Percentiles rank a stretch among this genome's conserved stretches.
Evolutionary conservation across 129 eudicot genomes (phyloP).

Genomic region (Mikania micrantha): DNA sequence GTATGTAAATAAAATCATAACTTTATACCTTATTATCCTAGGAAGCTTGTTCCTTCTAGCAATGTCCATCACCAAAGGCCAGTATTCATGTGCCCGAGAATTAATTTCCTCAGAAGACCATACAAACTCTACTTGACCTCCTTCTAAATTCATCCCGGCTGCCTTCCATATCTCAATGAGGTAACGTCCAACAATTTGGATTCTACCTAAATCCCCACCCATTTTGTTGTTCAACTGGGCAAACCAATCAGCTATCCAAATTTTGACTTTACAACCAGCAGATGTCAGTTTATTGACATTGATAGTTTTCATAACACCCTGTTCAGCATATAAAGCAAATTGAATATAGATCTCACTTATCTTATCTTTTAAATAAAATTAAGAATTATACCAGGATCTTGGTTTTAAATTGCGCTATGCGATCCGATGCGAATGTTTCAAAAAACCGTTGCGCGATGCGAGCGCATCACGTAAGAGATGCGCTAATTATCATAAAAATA

Average conservation of each 20-base stretch:
- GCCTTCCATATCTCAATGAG: slow-evolving; percentile 86
- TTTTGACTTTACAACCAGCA: slow-evolving; percentile 83
- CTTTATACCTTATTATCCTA: slow-evolving; percentile 48
- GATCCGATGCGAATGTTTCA: too few species aligned
- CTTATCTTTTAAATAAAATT: background rate
- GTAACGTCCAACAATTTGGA: slow-evolving; percentile 65
- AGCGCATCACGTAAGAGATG: too few species aligned
- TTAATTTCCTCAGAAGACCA: slow-evolving; percentile 79
- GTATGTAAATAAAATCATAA: background rate
- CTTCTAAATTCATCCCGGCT: slow-evolving; percentile 62
- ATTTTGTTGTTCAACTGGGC: slow-evolving; percentile 78
- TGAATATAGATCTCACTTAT: too few species aligned
- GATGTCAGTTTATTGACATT: slow-evolving; percentile 82
- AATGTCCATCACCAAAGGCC: slow-evolving; percentile 88
- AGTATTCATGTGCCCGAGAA: slow-evolving; percentile 64
- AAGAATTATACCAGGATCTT: too few species aligned
- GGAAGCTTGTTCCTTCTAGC: slow-evolving; percentile 75
- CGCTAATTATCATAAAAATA: too few species aligned
- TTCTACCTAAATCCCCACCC: slow-evolving; percentile 79
- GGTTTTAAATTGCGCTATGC: too few species aligned
- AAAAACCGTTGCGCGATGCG: too few species aligned
- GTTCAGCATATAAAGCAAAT: slow-evolving; percentile 13
- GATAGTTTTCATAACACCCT: slow-evolving; percentile 90
- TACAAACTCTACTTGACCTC: slow-evolving; percentile 62
- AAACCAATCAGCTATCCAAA: slow-evolving; percentile 97